Base-by-base conservation (phyloP, 108 stramenopile genomes). In the Skeletonema tropicum region DNA sequence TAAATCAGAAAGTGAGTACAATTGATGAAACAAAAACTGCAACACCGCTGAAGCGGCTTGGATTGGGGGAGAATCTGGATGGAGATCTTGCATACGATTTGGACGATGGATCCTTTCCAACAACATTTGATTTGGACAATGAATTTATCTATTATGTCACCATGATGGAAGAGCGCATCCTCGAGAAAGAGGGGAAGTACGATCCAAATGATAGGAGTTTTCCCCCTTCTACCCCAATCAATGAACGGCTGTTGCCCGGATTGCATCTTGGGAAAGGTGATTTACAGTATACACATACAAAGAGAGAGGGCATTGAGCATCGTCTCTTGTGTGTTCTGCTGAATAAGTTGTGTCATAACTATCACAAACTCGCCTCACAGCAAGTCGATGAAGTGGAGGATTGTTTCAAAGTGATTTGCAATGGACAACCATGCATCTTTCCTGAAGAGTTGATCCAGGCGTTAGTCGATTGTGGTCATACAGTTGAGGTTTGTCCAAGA, bases 311-410 rank as follows among this genome's bases (percentile, higher is more conserved):
- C 6, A 48, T 87, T 26, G 73, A 80, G 38, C 85, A 87, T 72
- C 78, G 86, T 29, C 79, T 89, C 26, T 31, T 89, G 14, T 74
- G 79, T 17, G 77, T 85, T 2, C 31, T 89, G 13, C 49, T 89
- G 61, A 89, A 82, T 32, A 86, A 83, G 46, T 68, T 89, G 49
- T 77, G 83, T 61, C 72, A 89, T 66, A 87, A 86, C 63, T 79
- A 74, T 45, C 42, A 83, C 42, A 42, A 64, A 23, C 45, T 76
- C 0, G 39, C 15, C 9, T 63, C 23, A 41, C 31, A 45, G 41
- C 11, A 41, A 41, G 39, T 12, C 39, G 6, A 6, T 8, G 59
- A 42, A 33, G 52, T 3, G 78, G 63, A 60, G 19, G 55, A 65
- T 64, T 73, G 57, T 77, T 87, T 75, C 71, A 57, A 1, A 70